Percentiles rank a stretch among this genome's conserved stretches.
Conservation (phyloP, 2,329 filamentous ascomycete genomes). For the Akanthomyces muscarius region DNA sequence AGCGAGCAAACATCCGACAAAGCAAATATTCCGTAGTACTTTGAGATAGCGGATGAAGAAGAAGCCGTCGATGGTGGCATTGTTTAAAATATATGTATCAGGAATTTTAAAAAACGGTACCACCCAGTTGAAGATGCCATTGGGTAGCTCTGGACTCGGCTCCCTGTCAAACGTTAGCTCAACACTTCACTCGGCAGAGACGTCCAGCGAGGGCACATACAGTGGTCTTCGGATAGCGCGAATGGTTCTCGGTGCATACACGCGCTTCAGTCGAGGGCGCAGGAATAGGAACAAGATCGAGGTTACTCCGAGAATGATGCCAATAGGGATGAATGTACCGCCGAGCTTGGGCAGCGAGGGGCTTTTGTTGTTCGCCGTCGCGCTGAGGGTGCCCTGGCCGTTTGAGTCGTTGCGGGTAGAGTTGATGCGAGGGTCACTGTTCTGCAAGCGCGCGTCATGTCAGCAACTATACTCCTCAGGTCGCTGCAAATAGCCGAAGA, state of each 20-base stretch:
- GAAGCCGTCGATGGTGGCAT: conserved; percentile 89
- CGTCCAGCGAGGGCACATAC: conserved; percentile 25
- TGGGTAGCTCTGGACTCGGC: conserved; percentile 56
- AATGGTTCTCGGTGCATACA: conserved; percentile 53
- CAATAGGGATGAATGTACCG: conserved; percentile 52
- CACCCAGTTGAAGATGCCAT: conserved; percentile 65
- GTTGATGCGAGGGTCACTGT: conserved; percentile 33
- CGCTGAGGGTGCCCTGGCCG: conserved; percentile 33
- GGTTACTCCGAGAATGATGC: conserved; percentile 48
- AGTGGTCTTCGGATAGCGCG: conserved; percentile 43
- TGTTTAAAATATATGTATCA: conserved; percentile 79
- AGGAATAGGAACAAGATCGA: conserved; percentile 46
- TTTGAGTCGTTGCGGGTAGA: conserved; percentile 32
- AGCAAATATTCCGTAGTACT: conserved; percentile 74
- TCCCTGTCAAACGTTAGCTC: conserved; percentile 35
- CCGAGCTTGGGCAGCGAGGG: conserved; percentile 36
- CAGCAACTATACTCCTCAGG: neutral
- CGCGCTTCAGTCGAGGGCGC: conserved; percentile 45
- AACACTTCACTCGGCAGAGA: conserved; percentile 15
- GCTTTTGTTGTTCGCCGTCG: conserved; percentile 30
- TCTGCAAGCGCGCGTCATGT: neutral
- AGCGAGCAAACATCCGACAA: conserved; percentile 78
- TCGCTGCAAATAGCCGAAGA: neutral
- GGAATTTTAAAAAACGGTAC: conserved; percentile 60
- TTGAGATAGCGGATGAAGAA: conserved; percentile 72